phyloP scores from a whole-genome alignment of 2,329 filamentous ascomycete species.

The Neofusicoccum cordaticola region DNA sequence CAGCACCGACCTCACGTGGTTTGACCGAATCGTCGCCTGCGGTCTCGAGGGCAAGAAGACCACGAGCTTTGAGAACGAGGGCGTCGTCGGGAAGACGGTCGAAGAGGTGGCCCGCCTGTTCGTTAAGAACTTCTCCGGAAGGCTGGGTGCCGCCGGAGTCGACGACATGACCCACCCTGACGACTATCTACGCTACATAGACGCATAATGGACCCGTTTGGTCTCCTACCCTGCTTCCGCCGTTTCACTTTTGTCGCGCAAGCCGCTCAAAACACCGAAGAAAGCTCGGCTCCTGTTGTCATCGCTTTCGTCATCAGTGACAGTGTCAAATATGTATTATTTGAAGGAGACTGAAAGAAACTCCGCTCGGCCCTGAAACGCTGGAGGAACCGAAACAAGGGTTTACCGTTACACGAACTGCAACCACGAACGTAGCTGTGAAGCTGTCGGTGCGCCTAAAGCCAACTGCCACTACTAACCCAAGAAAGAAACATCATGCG shows the following conservation, averaged over 20 bases:
- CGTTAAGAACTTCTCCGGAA: slow-evolving; percentile 38
- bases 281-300: too few species aligned
- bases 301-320: not conserved
- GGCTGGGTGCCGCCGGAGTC: slow-evolving; percentile 12
- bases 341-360: not conserved
- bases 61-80: slow-evolving; percentile 67
- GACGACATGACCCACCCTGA: slow-evolving; percentile 4
- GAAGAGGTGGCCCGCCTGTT: slow-evolving; percentile 40
- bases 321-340: slow-evolving; percentile 13
- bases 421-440: not conserved
- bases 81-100: slow-evolving; percentile 34
- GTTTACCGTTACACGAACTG: slow-evolving; percentile 4
- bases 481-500: slow-evolving; percentile 2
- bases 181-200: slow-evolving; percentile 3
- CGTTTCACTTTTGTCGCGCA: too few species aligned
- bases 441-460: not conserved
- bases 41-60: slow-evolving; percentile 76
- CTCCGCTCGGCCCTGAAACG: not conserved
- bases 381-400: not conserved
- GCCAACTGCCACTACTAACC: slow-evolving; percentile 3
- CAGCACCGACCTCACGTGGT: slow-evolving; percentile 62
- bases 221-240: too few species aligned
- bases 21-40: slow-evolving; percentile 80
- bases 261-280: too few species aligned
- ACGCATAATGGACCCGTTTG: not conserved